Base-by-base conservation (phyloP, 805 yeast genomes). In the Pichia thaimueangensis region DNA sequence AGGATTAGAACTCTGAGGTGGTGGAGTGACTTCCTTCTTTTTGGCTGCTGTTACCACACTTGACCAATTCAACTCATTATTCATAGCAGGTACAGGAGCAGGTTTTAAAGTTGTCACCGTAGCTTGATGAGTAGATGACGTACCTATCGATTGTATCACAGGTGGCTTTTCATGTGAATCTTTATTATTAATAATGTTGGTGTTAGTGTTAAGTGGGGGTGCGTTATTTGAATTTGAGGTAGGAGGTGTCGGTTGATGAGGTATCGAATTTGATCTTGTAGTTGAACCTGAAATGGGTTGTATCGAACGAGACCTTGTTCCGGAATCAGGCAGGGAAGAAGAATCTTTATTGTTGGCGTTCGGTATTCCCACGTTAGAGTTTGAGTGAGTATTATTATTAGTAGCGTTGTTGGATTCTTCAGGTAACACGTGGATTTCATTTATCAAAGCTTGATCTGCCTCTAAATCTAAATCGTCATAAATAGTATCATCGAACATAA, bases 401-500 rank as follows among this genome's bases (percentile, higher is more conserved):
- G 43, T 39, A 16, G 33, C 39, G 16, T 43, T 37, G 13, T 47
- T 33, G 13, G 45, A 27, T 5, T 44, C 56, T 15, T 43, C 49
- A 29, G 49, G 34, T 5, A 54, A 35, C 8, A 53, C 56, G 32
- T 58, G 60, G 27, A 58, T 57, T 23, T 61, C 67, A 21, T 50
- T 58, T 41, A 47, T 61, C 52, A 46, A 49, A 5, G 56, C 51
- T 35, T 59, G 64, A 22, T 78, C 80, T 31, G 59, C 56, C 22
- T 73, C 80, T 37, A 89, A 73, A 42, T 82, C 85, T 56, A 93
- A 72, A 43, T 82, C 89, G 53, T 93, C 97, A 63, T 91, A 93
- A 49, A 93, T 78, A 16, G 88, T 88, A 52, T 91, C 97, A 61
- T 93, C 96, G 56, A 88, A 95, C 34, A 91, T 82, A 59, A 89